Evolutionary conservation across 1,284 basidiomycete genomes (phyloP), one percentile per base, ranked within the genome.

Genomic region (Tausonia pullulans): DNA sequence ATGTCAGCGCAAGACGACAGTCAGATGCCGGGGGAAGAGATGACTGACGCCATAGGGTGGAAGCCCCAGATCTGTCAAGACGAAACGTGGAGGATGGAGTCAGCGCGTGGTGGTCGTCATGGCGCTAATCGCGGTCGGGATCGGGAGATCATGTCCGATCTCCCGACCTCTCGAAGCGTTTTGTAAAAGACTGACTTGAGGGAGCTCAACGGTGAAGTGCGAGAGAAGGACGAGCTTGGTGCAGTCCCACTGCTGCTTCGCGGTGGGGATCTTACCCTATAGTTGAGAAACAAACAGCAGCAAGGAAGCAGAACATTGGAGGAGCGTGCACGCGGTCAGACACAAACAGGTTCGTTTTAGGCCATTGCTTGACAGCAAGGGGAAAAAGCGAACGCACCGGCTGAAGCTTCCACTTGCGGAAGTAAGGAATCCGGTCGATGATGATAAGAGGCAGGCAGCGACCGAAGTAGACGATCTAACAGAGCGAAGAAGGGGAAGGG

Each of bases 121-220:
- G 27, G 27, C 27, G 44, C 14, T 2, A 14, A 2, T 58, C 13
- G 27, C 14, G 56, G 14, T 8, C 16, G 57, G 49, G 52, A 27
- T 46, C 16, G 44, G 46, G 39, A 27, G 43, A 58, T 48, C 27
- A n/a, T n/a, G n/a, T n/a, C n/a, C n/a, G 43, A 40, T 16, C n/a
- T 16, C 49, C 40, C 54, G 53, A 50, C 39, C 43, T 6, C 7
- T 44, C 49, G 45, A 3, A n/a, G 16, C n/a, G 14, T n/a, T 4
- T 16, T 11, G 16, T 43, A 49, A 16, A 54, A n/a, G 46, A n/a
- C 85, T 69, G 70, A 91, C 89, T 68, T 84, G 82, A 13, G 95
- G 95, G 10, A 94, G 80, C 77, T 98, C 95, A 70, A 97, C 87
- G 50, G 93, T 95, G 74, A 98, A 96, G 77, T 98, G 96, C 11